These are phyloP conservation scores for Crataegus laevigata DNA, from an alignment of 306 rosid genomes.

Conservation along the genomic window DNA sequence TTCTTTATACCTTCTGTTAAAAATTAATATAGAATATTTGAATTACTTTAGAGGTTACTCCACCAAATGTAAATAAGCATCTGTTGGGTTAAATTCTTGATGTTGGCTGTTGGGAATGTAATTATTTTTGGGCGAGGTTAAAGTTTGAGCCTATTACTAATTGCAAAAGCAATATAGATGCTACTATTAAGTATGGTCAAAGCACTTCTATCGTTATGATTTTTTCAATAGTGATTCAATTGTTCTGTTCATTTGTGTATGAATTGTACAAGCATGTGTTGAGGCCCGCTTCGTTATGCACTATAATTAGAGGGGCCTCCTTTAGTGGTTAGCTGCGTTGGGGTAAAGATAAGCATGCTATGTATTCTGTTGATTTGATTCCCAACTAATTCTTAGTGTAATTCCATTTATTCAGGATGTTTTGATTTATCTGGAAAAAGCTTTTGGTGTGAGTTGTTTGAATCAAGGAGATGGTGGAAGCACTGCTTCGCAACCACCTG, in stretches of 20 bases:
- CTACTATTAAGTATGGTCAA: not conserved
- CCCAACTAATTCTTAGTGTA: not conserved
- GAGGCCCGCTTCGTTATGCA: not conserved
- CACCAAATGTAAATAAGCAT: not conserved
- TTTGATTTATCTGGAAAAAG: constrained; percentile 69
- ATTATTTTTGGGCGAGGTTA: not conserved
- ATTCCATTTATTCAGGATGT: constrained; percentile 62
- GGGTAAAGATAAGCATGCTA: not conserved
- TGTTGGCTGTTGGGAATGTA: not conserved
- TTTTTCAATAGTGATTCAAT: not conserved
- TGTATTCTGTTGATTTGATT: constrained; percentile 10
- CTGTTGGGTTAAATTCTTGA: not conserved
- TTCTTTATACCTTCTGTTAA: not conserved
- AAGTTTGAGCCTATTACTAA: not conserved
- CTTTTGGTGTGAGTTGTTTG: constrained; percentile 61
- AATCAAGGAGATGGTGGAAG: constrained; percentile 67
- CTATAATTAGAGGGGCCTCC: not conserved
- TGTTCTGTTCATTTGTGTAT: not conserved
- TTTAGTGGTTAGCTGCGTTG: not conserved
- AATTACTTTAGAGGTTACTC: not conserved
- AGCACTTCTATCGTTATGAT: not conserved
- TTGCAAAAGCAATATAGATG: not conserved
- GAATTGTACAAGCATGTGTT: not conserved
- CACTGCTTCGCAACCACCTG: constrained; percentile 48
- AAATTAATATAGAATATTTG: not conserved